Conservation (phyloP, 2,329 filamentous ascomycete species). For the Dactylellina sp. region DNA sequence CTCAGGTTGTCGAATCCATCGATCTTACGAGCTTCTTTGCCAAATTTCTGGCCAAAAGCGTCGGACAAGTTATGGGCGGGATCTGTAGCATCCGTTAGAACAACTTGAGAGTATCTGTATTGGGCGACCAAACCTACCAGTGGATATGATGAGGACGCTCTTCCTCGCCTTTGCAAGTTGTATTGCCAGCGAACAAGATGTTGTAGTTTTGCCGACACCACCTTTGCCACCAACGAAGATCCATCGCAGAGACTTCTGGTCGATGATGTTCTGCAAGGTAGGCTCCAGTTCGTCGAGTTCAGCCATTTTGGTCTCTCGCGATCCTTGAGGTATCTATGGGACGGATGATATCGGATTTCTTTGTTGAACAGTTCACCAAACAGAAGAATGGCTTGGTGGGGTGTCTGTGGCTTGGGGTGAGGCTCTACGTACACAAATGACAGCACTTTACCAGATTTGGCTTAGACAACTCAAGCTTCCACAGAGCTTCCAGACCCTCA, state of each 20-base stretch:
- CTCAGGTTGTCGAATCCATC: conserved; percentile 93
- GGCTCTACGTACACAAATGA: conserved; percentile 29
- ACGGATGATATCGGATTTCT: conserved; percentile 5
- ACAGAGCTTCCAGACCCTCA: conserved; percentile 44
- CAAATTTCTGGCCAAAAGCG: conserved; percentile 98
- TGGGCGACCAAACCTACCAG: conserved; percentile 66
- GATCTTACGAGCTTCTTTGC: conserved; percentile 93
- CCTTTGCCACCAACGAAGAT: conserved; percentile 99
- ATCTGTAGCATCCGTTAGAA: conserved; percentile 64
- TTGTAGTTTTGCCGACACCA: conserved; percentile 99
- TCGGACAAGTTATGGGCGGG: conserved; percentile 98
- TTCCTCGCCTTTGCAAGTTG: conserved; percentile 95
- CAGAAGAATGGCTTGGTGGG: not conserved
- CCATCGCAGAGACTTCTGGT: conserved; percentile 95
- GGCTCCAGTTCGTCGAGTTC: conserved; percentile 88
- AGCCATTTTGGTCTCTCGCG: conserved; percentile 59
- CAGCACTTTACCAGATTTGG: conserved; percentile 38
- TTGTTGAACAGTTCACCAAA: not conserved
- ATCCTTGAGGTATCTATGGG: conserved; percentile 16
- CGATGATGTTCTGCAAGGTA: conserved; percentile 90
- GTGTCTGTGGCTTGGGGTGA: conserved; percentile 37
- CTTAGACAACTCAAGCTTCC: conserved; percentile 53
- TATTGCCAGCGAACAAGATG: conserved; percentile 96
- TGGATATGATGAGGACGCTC: conserved; percentile 96
- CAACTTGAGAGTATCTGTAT: not conserved